These are phyloP conservation scores for Diaporthe sp. DNA, from an alignment of 2,329 filamentous ascomycete species.

Conservation along the genomic window DNA sequence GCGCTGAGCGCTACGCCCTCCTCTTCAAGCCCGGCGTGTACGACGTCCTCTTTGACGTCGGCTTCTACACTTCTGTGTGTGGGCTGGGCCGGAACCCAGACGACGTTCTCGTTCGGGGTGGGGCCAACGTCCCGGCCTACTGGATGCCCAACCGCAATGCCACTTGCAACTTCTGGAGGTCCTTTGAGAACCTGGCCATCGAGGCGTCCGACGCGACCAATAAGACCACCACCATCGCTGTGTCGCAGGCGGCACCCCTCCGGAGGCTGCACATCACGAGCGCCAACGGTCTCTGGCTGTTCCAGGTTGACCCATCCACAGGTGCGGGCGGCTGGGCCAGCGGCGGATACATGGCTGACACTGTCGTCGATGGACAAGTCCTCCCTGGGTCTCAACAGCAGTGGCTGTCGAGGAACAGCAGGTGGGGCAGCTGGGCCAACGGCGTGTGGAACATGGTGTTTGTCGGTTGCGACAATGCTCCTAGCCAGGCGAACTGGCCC, in stretches of 20 bases:
- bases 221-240: conserved; percentile 46
- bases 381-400: conserved; percentile 48
- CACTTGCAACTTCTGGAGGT: conserved; percentile 48
- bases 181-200: conserved; percentile 46
- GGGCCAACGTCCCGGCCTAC: conserved; percentile 46
- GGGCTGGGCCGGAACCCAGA: conserved; percentile 44
- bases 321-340: conserved; percentile 47
- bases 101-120: conserved; percentile 45
- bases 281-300: conserved; percentile 45
- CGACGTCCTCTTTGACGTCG: conserved; percentile 46
- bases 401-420: conserved; percentile 47
- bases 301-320: conserved; percentile 45
- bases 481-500: conserved; percentile 43
- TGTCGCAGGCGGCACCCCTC: conserved; percentile 46
- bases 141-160: conserved; percentile 49
- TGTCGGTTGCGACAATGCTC: conserved; percentile 44
- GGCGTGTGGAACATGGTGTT: conserved; percentile 50
- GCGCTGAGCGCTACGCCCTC: conserved; percentile 44
- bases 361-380: conserved; percentile 44
- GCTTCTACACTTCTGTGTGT: conserved; percentile 47
- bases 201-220: conserved; percentile 45
- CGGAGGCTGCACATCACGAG: conserved; percentile 45
- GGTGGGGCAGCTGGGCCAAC: conserved; percentile 47
- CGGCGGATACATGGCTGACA: conserved; percentile 47
- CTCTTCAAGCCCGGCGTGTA: conserved; percentile 47